These are phyloP conservation scores for Microstegium vimineum DNA, from an alignment of 176 grass and related monocot species.

Conservation along the genomic window DNA sequence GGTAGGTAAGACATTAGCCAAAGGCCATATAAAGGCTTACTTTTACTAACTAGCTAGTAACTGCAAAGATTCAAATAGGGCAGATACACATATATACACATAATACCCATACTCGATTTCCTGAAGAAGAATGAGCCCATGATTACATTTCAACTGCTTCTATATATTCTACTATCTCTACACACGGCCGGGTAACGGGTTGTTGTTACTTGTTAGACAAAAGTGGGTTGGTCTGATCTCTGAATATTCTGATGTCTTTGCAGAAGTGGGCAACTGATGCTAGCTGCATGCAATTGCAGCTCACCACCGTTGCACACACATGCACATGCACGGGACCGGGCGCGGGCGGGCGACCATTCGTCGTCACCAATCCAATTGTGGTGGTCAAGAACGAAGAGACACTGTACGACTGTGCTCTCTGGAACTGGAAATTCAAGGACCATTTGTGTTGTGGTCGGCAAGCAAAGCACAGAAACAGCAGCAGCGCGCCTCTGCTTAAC, in stretches of 20 bases:
- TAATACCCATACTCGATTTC: neutral
- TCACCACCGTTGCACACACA: neutral
- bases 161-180: neutral
- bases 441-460: neutral
- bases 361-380: neutral
- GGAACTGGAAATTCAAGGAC: neutral
- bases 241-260: neutral
- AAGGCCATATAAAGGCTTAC: too few species aligned
- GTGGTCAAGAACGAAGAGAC: neutral
- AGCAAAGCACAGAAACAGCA: neutral
- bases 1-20: neutral
- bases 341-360: neutral
- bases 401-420: neutral
- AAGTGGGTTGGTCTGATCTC: neutral
- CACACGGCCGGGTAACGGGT: neutral
- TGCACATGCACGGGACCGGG: neutral
- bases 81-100: neutral
- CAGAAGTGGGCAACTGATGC: neutral
- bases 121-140: neutral
- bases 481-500: neutral
- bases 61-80: too few species aligned
- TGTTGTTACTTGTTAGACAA: neutral
- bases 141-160: neutral
- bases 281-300: neutral
- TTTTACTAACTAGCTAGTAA: neutral